Evolutionary conservation across 371 early-diverging fungal species (phyloP), one percentile per base, ranked within the genome.

Genomic region (Vairimorpha ceranae): DNA sequence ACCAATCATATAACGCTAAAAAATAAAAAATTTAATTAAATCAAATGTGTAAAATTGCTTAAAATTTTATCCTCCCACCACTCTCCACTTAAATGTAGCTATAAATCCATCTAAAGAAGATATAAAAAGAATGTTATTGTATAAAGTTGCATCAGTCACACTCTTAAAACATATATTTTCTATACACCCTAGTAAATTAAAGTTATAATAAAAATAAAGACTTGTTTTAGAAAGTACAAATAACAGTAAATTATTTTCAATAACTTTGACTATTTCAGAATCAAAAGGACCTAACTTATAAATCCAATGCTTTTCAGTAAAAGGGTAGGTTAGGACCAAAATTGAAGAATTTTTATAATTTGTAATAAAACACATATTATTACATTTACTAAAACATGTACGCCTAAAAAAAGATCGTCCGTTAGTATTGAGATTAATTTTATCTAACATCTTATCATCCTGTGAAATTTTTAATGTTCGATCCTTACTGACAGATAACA

Each of bases 101-200:
- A 80, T 15, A 73, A 80, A 80, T 7, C 80, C 80, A 72, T 80
- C 80, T 35, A 72, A 14, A 1, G 77, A 63, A 7, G 70, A 45
- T n/a, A 72, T 21, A 58, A 77, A 71, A 29, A 76, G 14, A 4
- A 54, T 46, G 2, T 70, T 76, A 38, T 70, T 23, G 23, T 52
- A 48, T 7, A 75, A 30, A 27, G 45, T 56, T 0, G 75, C 71
- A 76, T 83, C 84, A 46, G 84, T 83, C 17, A 77, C 78, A 15
- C 67, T 51, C 33, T 78, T 65, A 72, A 80, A 83, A n/a, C 77
- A 21, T 14, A 75, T 66, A 65, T 80, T 79, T 14, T 76, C 67
- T 29, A 83, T 66, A 48, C 77, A 70, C 17, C 59, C 27, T 33
- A 72, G 23, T 15, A 75, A 63, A 12, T 33, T 38, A 23, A 65